phyloP scores from a whole-genome alignment of 768 basidiomycete genomes.

The Suillus hirtellus region DNA sequence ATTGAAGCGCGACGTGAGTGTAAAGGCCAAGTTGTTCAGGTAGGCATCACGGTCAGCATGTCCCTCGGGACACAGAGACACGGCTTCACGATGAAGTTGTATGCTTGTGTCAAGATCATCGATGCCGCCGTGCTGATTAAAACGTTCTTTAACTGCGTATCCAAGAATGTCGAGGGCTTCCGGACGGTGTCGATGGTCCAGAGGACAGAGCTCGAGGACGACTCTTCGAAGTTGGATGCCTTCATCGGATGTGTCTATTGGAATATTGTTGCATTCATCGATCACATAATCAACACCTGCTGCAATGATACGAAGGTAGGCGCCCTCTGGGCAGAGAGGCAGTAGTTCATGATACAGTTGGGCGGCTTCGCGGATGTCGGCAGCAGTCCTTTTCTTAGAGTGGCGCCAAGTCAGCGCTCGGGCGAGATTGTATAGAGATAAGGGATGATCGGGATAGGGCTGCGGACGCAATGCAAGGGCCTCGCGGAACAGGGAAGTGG shows the following conservation, averaged over 20 bases:
- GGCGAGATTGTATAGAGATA: not conserved
- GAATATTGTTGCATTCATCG: not conserved
- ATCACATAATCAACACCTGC: not conserved
- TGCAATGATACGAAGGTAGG: not conserved
- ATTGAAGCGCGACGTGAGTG: too few species aligned
- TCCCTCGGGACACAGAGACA: not conserved
- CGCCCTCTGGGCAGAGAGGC: not conserved
- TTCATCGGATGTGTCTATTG: not conserved
- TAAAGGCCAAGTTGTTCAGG: not conserved
- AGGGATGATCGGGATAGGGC: not conserved
- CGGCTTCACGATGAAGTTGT: not conserved
- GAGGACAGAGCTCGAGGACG: not conserved
- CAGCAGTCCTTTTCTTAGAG: not conserved
- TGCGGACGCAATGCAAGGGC: not conserved
- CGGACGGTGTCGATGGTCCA: not conserved
- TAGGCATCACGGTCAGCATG: not conserved
- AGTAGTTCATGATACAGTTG: not conserved
- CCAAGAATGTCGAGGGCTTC: not conserved
- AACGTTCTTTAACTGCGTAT: fast-evolving
- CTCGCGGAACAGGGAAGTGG: not conserved
- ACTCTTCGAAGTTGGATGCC: not conserved
- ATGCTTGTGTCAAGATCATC: not conserved
- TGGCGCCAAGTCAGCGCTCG: not conserved
- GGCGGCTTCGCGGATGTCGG: not conserved
- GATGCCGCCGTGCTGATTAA: not conserved